Conservation (phyloP, 345 rosid species). For the Microthlaspi erraticum region DNA sequence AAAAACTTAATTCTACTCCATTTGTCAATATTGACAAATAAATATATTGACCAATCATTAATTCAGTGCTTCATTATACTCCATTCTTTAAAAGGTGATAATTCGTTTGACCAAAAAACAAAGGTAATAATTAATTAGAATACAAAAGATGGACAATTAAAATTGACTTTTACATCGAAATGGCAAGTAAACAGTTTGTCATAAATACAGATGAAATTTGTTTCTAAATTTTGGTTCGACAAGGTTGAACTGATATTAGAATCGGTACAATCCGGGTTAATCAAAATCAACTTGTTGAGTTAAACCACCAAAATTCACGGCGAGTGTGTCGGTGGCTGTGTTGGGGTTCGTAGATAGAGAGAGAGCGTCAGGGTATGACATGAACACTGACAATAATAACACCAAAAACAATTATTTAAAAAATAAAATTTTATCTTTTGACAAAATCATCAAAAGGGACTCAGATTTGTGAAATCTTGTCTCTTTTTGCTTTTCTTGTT, state of each 20-base stretch:
- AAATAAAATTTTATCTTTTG: slow-evolving; percentile 20
- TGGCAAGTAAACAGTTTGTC: background rate
- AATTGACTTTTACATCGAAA: background rate
- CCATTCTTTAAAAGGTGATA: background rate
- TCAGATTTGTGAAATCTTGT: slow-evolving; percentile 38
- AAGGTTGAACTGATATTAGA: background rate
- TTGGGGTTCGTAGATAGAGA: background rate
- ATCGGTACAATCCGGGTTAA: slow-evolving; percentile 20
- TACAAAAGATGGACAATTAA: background rate
- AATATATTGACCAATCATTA: background rate
- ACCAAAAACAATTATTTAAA: slow-evolving; percentile 12
- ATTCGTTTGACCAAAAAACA: too few species aligned
- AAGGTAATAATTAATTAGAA: background rate
- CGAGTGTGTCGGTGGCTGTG: slow-evolving; percentile 46
- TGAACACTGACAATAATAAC: slow-evolving; percentile 22
- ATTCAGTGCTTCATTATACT: background rate
- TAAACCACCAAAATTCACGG: slow-evolving; percentile 33
- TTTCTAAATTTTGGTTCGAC: background rate
- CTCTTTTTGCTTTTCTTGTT: background rate
- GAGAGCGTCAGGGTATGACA: slow-evolving; percentile 15
- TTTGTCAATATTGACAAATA: background rate
- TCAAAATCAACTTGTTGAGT: background rate
- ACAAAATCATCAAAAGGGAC: slow-evolving; percentile 37
- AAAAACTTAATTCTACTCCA: background rate
- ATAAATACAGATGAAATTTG: background rate